Evolutionary conservation across 768 basidiomycete genomes (phyloP), one percentile per base, ranked within the genome.

Genomic region (Boletus huronensis): DNA sequence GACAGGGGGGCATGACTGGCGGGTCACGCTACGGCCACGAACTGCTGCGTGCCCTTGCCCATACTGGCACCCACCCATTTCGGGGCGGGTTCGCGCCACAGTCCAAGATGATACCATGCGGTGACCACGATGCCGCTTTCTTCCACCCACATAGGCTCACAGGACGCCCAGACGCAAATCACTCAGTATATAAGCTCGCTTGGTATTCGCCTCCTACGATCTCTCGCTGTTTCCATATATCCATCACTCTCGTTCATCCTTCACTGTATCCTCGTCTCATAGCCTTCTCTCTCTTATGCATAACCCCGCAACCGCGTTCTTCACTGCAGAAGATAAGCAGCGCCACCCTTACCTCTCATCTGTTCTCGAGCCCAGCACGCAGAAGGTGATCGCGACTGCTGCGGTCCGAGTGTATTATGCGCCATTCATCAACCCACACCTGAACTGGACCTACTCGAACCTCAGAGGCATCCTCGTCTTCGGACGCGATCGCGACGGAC

Each of bases 331-430:
- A 67, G 70, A 70, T 64, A 72, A 72, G 61, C 70, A 72, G 61
- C 69, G 69, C 54, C 69, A 72, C 60, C 69, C 69, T 23, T 72
- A 70, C 69, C 72, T 64, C 64, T 72, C 55, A 64, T 74, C 73
- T 51, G 68, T 72, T 60, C 75, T 77, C 52, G 66, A 71, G 35
- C 67, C 72, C 48, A 69, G 63, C 53, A 66, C 72, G 35, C 78
- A 80, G 60, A 72, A 77, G 34, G 72, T 81, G 45, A 74, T 83
- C 60, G 80, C 81, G n/a, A 72, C 74, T 5, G 82, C 82, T 45
- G 66, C 73, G 28, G 84, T 80, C 38, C 79, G 82, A 59, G 75
- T 86, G 31, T 87, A 87, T 64, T 82, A 86, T 66, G 78, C 82
- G 5, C 77, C 80, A 32, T 78, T 83, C 61, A 72, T 64, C 56